Evolutionary conservation across 2,329 filamentous ascomycete genomes (phyloP), one percentile per base, ranked within the genome.

Genomic region (Paracoccidioides brasiliensis): DNA sequence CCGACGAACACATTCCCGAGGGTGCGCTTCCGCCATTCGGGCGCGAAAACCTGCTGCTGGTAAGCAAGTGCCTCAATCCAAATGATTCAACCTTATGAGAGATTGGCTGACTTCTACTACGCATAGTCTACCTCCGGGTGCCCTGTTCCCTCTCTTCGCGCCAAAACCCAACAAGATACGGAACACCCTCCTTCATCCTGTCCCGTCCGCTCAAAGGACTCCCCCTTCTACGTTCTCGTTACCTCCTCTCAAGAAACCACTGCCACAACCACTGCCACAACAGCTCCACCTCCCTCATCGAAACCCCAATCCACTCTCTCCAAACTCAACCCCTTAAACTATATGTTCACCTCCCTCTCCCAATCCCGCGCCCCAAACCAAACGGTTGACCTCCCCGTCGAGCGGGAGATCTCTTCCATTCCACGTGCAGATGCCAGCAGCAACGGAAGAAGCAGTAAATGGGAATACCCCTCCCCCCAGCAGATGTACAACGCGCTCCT

Each of bases 401-500:
- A 83, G 5, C 86, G 93, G 63, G 90, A 96, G 70, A 74, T 80
- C 35, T 95, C 88, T 0, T 90, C 90, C 0, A 98, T 98, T 63
- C 93, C 93, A n/a, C 86, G 86, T 63, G 88, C 87, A 64, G 83
- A 86, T 22, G 22, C 22, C 22, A 22, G 22, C 63, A 74, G 72
- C 57, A 80, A 82, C 50, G 79, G 84, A 53, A 81, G 83, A 49
- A 94, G 88, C 65, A 30, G n/a, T 9, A 51, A 30, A 30, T 98
- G 93, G 93, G 93, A 97, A 72, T 98, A 98, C 68, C 93, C 93
- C 0, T 96, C 90, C 0, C 91, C 93, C 0, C 93, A 98, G 74
- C 93, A 98, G 72, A 98, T 98, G 93, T 98, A 97, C 78, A 97
- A 98, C 67, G 93, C 93, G 6, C 85, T 98, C 73, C 76, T 97